Base-by-base conservation (phyloP, 2,329 filamentous ascomycete genomes). In the Cordyceps fumosorosea region DNA sequence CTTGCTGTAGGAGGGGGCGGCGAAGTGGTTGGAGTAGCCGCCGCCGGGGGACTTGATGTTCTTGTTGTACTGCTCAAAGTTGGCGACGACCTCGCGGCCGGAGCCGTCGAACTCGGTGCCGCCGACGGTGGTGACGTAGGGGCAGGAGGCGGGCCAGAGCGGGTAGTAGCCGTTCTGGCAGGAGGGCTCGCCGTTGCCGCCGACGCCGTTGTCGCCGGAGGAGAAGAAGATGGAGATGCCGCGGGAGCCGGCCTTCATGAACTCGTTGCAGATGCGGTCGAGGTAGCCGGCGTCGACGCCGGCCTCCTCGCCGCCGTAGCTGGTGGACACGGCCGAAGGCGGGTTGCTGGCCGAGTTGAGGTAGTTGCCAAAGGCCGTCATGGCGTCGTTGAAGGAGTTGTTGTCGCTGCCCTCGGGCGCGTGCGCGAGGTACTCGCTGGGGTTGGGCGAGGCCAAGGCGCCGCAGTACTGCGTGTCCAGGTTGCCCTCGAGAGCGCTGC, bases 231-330 rank as follows among this genome's bases (percentile, higher is more conserved):
- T 71, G 1, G 78, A 77, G 16, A 83, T 74, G 34, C 81, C 81
- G 3, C 64, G 59, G 82, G 82, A 59, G 24, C 78, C 81, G 3
- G 84, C 77, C 73, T 84, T 84, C 77, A 84, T 77, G 69, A 81
- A 84, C 73, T 84, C 81, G 63, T 75, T 71, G 69, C 82, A 84
- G 69, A 84, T 81, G 3, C 82, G 74, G 50, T 74, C 68, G 12
- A 66, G 44, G 62, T 67, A 66, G 34, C 42, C 42, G 14, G 22
- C 24, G 7, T 53, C 44, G 29, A 65, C 70, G 56, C 78, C 77
- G 14, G 73, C 76, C 70, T 85, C 82, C 66, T 81, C 79, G 66
- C 80, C 80, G 18, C 74, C 77, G 69, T 85, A 61, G 20, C 78
- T 82, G 32, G 80, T 81, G 26, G 76, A 80, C 62, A 84, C 80